Base-by-base conservation (phyloP, 495 filamentous ascomycete species). In the Xylona heveae region DNA sequence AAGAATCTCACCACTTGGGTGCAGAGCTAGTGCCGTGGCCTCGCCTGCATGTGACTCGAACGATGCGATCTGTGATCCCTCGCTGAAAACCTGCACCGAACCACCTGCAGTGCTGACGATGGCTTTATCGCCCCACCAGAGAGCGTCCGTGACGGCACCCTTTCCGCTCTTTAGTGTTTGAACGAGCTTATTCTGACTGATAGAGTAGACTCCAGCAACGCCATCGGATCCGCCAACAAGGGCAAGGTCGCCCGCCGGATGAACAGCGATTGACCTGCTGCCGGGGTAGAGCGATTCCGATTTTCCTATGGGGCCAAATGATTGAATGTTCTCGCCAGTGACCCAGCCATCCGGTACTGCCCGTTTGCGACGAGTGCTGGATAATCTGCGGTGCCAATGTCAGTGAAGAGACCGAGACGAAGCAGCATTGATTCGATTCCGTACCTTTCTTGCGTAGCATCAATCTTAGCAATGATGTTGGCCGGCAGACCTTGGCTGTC, bases 261-360 rank as follows among this genome's bases (percentile, higher is more conserved):
- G 66, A 18, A 84, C 43, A 31, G 77, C 66, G 18, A 94, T 54
- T 3, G 67, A 61, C 17, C 61, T 68, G 24, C 68, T 59, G 34
- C 61, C 82, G 41, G 61, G 65, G 51, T 60, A 81, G 17, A 69
- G 61, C 41, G 62, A 41, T 37, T 78, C 69, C 20, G 71, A 74
- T 21, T 61, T 61, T 13, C 59, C 51, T 20, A 61, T 47, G 13
- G 68, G 58, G 31, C 72, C 59, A 47, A 83, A 81, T 13, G 66
- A 46, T 30, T 71, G 61, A 18, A 97, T 64, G 3, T 60, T 60
- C 24, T 93, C 82, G 24, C 61, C 50, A 2, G 76, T 78, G 14
- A 72, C 74, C 88, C 88, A 97, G 25, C 62, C 74, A 34, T 79
- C 65, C 14, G 88, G 88, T 20, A 91, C 54, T 5, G 77, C 58